Evolutionary conservation across 2,329 filamentous ascomycete genomes (phyloP), one percentile per base, ranked within the genome.

Genomic region (Penicillium verrucosum): DNA sequence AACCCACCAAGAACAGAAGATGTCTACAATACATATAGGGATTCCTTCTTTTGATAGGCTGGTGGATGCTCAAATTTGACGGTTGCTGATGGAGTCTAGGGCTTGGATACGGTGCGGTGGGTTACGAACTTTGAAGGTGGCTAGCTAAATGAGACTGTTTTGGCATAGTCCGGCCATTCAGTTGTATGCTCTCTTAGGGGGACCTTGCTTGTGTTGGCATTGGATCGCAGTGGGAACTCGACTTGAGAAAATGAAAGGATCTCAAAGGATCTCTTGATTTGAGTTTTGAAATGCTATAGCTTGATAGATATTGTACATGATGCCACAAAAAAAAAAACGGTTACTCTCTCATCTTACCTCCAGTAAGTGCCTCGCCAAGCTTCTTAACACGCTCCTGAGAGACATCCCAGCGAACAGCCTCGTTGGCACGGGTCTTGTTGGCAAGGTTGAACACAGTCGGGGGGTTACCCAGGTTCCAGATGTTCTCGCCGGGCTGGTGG

Each of bases 341-440:
- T 54, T 46, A 42, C 45, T 51, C 56, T 70, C 64, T 77, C 72
- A 85, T 77, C 77, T 86, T 88, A 50, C 86, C 86, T 54, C 87
- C 87, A 21, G 86, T 89, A 65, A 89, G 78, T 65, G 82, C 80
- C 73, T 89, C 86, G 9, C 82, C 85, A 68, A 89, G 82, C 72
- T 79, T 83, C 75, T 80, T 83, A 68, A 88, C 78, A 64, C 87
- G 80, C 60, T 82, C 77, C 68, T 82, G 80, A 34, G 80, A 81
- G 43, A 82, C 48, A 60, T 64, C 76, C 76, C 67, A 74, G 61
- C 67, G 70, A 62, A 54, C 63, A 34, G 64, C 51, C 56, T 75
- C 72, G 40, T 64, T 71, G 65, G 59, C 72, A 59, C 55, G 72
- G 52, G 58, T 54, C 51, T 69, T 65, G 21, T 65, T 66, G 58